Base-by-base conservation (phyloP, 805 yeast species). In the Saturnispora halmiae region DNA sequence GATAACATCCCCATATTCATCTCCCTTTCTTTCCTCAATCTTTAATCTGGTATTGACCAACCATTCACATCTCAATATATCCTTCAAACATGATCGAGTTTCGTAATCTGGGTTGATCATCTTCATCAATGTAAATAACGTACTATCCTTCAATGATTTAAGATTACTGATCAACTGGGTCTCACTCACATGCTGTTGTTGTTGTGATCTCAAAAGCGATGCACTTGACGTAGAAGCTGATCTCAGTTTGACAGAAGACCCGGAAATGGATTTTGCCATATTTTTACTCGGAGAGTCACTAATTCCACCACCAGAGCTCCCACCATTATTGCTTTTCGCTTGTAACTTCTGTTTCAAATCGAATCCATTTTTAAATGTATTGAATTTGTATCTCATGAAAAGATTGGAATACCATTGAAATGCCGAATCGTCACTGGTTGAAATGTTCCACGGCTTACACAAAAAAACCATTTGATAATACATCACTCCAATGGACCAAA, bases 401-500 rank as follows among this genome's bases (percentile, higher is more conserved):
- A 28, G 42, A 10, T 41, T 37, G 8, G 37, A 38, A 40, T 38
- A 61, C 25, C 41, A 49, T 13, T 45, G 46, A 36, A 40, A 58
- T 14, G 47, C 48, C 6, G 54, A 59, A 32, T 58, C 60, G 4
- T 50, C 37, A 2, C 39, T n/a, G 25, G 54, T 55, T 14, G 78
- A 68, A 29, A 48, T 56, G 0, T 49, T 46, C 80, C 80, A 74
- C 2, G 79, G 78, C 32, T 61, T 64, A 8, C 63, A 53, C 59
- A 73, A 59, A 8, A 67, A 54, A 31, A 48, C 60, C 18, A 74
- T 50, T 36, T 69, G 67, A 46, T 71, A 67, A 48, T 72, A 74
- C 6, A 70, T 48, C 7, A 74, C 61, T 0, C 75, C 78, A 31
- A 74, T 49, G 3, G 75, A 60, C 80, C 80, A 74, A 36, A 64